Base-by-base conservation (phyloP, 176 grass and related monocot species). In the barley (Hordeum vulgare) region DNA sequence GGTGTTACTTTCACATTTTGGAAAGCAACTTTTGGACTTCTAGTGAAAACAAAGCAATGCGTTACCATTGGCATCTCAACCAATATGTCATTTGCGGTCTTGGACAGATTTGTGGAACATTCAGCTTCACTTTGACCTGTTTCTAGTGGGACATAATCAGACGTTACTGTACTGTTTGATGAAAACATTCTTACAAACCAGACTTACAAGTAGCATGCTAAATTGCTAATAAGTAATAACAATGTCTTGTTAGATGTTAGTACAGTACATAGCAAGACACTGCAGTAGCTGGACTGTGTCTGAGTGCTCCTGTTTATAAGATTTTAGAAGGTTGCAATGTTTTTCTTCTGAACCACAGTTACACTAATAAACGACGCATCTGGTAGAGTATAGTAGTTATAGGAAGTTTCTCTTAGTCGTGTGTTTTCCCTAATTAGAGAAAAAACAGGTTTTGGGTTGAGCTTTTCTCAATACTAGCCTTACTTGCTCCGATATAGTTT, bases 401-500 rank as follows among this genome's bases (percentile, higher is more conserved):
- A 29, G 35, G 5, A 31, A 13, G 86, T 60, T 89, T 40, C 33
- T 24, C 14, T 75, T 57, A 47, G 40, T 40, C 20, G 17, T 15
- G 20, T 51, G 15, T 44, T 89, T 89, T 72, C 66, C 76, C 24
- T 77, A 24, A 40, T n/a, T 58, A 23, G 72, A 57, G 25, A 25
- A 77, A 71, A 77, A 73, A 36, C 4, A 1, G 44, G 25, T 86
- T 8, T 17, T 75, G 15, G 12, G 42, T 71, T 71, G 56, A 89
- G 33, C 21, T 79, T 65, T 83, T 20, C 42, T 35, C 71, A 73
- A 26, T 15, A 76, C 57, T 65, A 11, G 17, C 24, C 61, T 76
- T 75, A 59, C 40, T 76, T 81, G 71, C 40, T 81, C 85, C 20
- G 39, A 53, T 81, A 61, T 63, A 76, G 70, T 85, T 85, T 82